Conservation (phyloP, 108 stramenopile genomes). For the Nannochloropsis granulata region DNA sequence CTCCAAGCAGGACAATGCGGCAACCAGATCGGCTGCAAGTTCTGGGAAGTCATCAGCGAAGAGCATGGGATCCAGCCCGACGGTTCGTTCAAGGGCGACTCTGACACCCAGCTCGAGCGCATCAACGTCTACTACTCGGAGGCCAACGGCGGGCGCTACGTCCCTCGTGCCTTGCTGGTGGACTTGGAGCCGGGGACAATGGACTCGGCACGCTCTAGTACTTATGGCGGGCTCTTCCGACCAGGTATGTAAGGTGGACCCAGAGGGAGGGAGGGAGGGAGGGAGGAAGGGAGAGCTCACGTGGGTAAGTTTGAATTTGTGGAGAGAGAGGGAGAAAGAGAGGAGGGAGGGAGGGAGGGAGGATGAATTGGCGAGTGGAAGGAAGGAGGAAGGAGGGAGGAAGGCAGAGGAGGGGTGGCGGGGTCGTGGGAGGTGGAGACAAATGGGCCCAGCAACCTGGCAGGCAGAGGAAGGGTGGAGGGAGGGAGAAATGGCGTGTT, state of each 20-base stretch:
- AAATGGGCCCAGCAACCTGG: too few species aligned
- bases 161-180: conserved; percentile 52
- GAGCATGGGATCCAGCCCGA: conserved; percentile 58
- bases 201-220: conserved; percentile 63
- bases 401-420: too few species aligned
- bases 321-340: too few species aligned
- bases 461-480: too few species aligned
- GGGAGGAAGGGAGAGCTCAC: too few species aligned
- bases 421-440: too few species aligned
- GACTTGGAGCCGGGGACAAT: conserved; percentile 44
- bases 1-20: conserved; percentile 91
- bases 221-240: conserved; percentile 67
- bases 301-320: too few species aligned
- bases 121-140: conserved; percentile 73
- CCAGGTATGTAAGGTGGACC: conserved; percentile 26
- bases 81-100: conserved; percentile 52
- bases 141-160: conserved; percentile 64
- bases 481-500: too few species aligned
- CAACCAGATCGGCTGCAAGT: conserved; percentile 82
- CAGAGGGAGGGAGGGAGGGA: too few species aligned
- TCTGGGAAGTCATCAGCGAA: conserved; percentile 52
- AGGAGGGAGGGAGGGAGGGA: too few species aligned
- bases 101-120: conserved; percentile 60
- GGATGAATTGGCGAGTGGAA: too few species aligned
- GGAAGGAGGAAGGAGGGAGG: too few species aligned